Percentiles rank a stretch among this genome's conserved stretches.
Evolutionary conservation across 805 yeast genomes (phyloP).

Genomic region (Torulaspora franciscae): DNA sequence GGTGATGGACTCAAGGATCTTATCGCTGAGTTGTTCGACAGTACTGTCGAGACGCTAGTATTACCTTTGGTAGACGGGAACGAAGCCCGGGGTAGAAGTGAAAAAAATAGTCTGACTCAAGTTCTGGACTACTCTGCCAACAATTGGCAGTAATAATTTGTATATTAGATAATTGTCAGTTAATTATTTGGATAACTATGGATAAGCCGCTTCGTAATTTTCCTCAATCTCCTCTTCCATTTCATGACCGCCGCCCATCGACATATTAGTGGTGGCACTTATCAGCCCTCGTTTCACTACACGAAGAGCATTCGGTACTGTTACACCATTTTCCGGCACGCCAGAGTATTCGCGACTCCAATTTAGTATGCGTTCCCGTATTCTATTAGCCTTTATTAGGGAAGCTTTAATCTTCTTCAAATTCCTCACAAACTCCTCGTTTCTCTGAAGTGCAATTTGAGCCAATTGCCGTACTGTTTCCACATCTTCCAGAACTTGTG

Average conservation of each 20-base stretch:
- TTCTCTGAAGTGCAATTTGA: conserved; percentile 75
- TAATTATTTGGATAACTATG: not conserved
- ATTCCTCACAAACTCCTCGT: conserved; percentile 81
- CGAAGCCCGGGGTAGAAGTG: conserved; percentile 9
- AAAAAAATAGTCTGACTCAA: conserved; percentile 31
- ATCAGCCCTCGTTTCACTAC: conserved; percentile 36
- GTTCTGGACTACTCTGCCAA: conserved; percentile 40
- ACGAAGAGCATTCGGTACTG: conserved; percentile 35
- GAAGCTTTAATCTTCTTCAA: conserved; percentile 70
- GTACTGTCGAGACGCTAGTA: conserved; percentile 46
- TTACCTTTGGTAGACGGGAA: conserved; percentile 42
- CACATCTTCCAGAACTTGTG: conserved; percentile 51
- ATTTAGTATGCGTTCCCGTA: conserved; percentile 60
- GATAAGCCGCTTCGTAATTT: conserved; percentile 13
- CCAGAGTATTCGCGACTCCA: conserved; percentile 89
- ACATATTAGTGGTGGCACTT: conserved; percentile 35
- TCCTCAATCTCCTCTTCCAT: conserved; percentile 32
- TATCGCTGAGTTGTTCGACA: conserved; percentile 62
- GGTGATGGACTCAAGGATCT: conserved; percentile 67
- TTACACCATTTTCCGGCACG: conserved; percentile 45
- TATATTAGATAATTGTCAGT: not conserved
- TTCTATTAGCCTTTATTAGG: conserved; percentile 69
- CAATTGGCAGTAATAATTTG: conserved; percentile 31
- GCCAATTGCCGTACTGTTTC: conserved; percentile 68
- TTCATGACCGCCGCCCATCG: conserved; percentile 20